phyloP scores from a whole-genome alignment of 164 flowering plant genomes.

The Aristolochia contorta region DNA sequence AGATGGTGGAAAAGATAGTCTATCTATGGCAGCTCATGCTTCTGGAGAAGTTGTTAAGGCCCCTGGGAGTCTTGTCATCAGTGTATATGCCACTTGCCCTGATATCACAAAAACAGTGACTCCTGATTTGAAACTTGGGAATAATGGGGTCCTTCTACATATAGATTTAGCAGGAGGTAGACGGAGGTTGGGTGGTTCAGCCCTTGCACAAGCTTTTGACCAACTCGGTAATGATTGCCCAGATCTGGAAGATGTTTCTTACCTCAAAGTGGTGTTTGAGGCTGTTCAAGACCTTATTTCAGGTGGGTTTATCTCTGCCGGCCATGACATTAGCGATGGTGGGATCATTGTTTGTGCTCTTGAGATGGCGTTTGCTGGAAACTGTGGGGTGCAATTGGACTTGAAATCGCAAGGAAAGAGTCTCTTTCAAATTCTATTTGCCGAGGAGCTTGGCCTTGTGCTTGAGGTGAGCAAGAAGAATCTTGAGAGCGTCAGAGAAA shows the following conservation, averaged over 20 bases:
- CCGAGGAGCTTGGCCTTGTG: conserved; percentile 90
- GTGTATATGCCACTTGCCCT: conserved; percentile 83
- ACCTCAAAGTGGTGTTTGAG: conserved; percentile 63
- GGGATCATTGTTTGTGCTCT: conserved; percentile 56
- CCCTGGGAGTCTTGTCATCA: conserved; percentile 89
- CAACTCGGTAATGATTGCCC: conserved; percentile 85
- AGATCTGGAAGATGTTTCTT: conserved; percentile 78
- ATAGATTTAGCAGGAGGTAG: conserved; percentile 83
- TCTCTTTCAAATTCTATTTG: conserved; percentile 56
- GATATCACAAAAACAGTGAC: conserved; percentile 93
- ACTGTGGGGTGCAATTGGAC: conserved; percentile 59
- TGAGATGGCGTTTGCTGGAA: conserved; percentile 99
- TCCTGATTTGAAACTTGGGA: conserved; percentile 77
- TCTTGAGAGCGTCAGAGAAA: conserved; percentile 33
- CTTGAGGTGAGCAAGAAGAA: conserved; percentile 59
- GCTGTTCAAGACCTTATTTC: conserved; percentile 54
- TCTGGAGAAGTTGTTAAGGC: conserved; percentile 87
- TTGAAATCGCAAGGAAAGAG: conserved; percentile 40
- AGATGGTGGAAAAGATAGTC: conserved; percentile 97
- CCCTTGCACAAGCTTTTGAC: conserved; percentile 81
- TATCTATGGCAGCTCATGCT: conserved; percentile 89
- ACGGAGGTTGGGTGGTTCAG: conserved; percentile 90
- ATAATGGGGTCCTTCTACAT: conserved; percentile 74
- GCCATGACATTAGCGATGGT: conserved; percentile 96
- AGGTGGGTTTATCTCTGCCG: conserved; percentile 69